These are phyloP conservation scores for Xylaria grammica DNA, from an alignment of 495 filamentous ascomycete genomes.

Conservation along the genomic window DNA sequence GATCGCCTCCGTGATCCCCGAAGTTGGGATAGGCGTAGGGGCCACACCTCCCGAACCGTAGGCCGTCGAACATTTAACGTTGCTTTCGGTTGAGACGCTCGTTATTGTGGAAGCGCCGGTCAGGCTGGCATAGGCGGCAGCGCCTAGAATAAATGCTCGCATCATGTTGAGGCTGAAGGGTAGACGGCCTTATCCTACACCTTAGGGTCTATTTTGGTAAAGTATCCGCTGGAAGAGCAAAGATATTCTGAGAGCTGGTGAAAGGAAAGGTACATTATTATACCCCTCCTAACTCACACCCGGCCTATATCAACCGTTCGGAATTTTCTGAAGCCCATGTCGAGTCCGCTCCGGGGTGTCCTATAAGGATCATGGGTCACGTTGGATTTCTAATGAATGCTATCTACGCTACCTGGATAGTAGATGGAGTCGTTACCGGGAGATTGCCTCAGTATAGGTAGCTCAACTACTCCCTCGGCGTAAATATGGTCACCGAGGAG, in stretches of 20 bases:
- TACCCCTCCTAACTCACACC: not conserved
- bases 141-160: constrained; percentile 7
- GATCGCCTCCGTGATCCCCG: not conserved
- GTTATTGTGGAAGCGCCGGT: constrained; percentile 6
- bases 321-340: too few relatives aligned
- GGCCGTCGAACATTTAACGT: constrained; percentile 3
- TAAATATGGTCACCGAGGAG: not conserved
- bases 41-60: constrained; percentile 12
- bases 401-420: not conserved
- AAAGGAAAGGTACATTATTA: not conserved
- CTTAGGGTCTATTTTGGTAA: not conserved
- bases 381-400: not conserved
- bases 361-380: not conserved
- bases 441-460: not conserved
- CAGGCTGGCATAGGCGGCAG: not conserved
- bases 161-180: not conserved
- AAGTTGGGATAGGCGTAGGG: constrained; percentile 14
- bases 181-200: not conserved
- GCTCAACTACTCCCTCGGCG: not conserved
- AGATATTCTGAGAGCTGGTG: not conserved
- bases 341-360: not conserved
- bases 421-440: not conserved
- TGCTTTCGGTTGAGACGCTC: not conserved
- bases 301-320: too few relatives aligned
- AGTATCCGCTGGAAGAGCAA: not conserved